A percentile compares a stretch with the other conserved stretches of the same genome.
These are phyloP conservation scores for Ogataea allantospora DNA, from an alignment of 805 yeast genomes.

Conservation along the genomic window DNA sequence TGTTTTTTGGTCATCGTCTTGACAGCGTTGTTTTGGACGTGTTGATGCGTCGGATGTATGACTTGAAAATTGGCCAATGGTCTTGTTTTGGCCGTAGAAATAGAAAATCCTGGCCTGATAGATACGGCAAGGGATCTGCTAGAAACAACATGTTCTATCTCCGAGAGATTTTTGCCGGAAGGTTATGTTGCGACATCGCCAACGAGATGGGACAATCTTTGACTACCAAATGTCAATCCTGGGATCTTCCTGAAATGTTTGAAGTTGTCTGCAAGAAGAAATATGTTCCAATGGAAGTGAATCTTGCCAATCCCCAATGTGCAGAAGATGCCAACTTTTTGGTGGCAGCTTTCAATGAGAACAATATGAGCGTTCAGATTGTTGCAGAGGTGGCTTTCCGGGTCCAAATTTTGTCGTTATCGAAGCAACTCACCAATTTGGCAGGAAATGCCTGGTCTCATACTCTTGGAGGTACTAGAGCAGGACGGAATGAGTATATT, in stretches of 20 bases:
- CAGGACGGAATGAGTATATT: constrained; percentile 93
- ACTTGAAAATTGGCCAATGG: constrained; percentile 71
- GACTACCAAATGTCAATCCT: constrained; percentile 87
- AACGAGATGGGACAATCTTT: constrained; percentile 94
- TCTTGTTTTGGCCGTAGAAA: constrained; percentile 80
- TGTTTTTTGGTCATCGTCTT: constrained; percentile 81
- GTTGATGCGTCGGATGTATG: constrained; percentile 76
- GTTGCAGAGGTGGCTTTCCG: constrained; percentile 78
- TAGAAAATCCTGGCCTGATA: constrained; percentile 75
- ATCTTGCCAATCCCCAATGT: constrained; percentile 63
- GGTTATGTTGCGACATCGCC: constrained; percentile 87
- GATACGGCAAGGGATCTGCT: constrained; percentile 54
- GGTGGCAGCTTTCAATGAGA: constrained; percentile 68
- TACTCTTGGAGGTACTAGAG: constrained; percentile 91
- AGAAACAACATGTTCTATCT: constrained; percentile 49
- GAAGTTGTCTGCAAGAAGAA: constrained; percentile 69
- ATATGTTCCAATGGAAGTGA: constrained; percentile 65
- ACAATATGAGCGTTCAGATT: constrained; percentile 61
- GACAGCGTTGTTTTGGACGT: constrained; percentile 79
- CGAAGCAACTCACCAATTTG: constrained; percentile 85
- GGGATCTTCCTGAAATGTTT: constrained; percentile 93
- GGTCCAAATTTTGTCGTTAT: constrained; percentile 80
- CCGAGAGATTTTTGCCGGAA: constrained; percentile 75
- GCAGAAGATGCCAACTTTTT: constrained; percentile 66
- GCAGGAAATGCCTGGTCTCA: constrained; percentile 98